Base-by-base conservation (phyloP, 495 filamentous ascomycete genomes). In the Friedmanniomyces simplex region DNA sequence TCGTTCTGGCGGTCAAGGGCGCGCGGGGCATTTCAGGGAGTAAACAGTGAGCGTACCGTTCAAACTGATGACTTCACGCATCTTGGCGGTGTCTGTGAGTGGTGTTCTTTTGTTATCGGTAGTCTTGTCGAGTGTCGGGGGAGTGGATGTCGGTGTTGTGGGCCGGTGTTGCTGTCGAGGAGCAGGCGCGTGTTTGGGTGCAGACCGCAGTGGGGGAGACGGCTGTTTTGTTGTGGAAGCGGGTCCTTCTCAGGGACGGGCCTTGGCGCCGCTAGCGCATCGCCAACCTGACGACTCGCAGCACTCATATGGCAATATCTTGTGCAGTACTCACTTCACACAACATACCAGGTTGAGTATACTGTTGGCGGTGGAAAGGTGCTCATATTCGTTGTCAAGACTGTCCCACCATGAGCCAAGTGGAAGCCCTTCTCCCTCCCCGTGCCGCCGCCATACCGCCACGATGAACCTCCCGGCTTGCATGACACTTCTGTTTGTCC, bases 51-150 rank as follows among this genome's bases (percentile, higher is more conserved):
- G 69, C 89, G 68, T 84, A 96, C 91, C 91, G 82, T 97, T 96
- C 83, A 97, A 84, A 76, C 86, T 91, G 73, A 97, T 96, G 72
- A 97, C 90, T 82, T 97, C 91, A 86, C 91, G 89, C 91, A 97
- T 97, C 71, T 48, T 67, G 65, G 24, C 60, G 50, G 43, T 49
- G 25, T 20, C 25, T 52, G 46, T 43, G 14, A 14, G 34, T 57
- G 45, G 28, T 55, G 54, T 48, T 24, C 5, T 12, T 11, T 54
- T 10, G 53, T 50, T 50, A 28, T 57, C 45, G 45, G 50, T n/a
- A 43, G 47, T 51, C 30, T 50, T 49, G 45, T 56, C 28, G 36
- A 28, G 28, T 20, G 20, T 26, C n/a, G 22, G 21, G 8, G 47
- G 2, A 6, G 10, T 6, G 16, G 39, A 16, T 24, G 55, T 28